Conservation (phyloP, 441 rosid species). For the Corymbia citriodora region DNA sequence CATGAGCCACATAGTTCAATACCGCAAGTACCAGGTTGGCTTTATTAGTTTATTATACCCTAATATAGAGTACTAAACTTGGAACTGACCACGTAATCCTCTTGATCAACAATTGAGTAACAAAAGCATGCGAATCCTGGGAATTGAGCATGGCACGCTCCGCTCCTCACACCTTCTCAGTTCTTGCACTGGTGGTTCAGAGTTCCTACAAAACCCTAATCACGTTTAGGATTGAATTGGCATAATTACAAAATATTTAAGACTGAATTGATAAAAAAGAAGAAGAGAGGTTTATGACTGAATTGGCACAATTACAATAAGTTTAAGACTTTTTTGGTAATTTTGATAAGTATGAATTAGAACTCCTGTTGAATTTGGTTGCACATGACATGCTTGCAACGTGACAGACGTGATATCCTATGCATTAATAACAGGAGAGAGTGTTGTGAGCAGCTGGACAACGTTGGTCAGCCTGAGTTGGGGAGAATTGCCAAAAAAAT, state of each 20-base stretch:
- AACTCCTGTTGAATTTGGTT: neutral
- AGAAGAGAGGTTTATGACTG: no score
- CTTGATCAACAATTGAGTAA: constrained; percentile 17
- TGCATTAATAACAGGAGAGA: neutral
- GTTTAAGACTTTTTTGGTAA: no score
- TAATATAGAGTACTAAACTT: neutral
- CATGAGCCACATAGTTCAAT: neutral
- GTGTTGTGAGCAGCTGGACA: neutral
- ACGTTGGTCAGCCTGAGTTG: neutral
- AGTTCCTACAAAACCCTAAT: constrained; percentile 33
- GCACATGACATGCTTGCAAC: neutral
- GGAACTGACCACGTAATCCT: neutral
- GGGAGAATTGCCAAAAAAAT: no score
- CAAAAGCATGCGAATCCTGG: constrained; percentile 50
- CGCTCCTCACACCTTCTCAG: constrained; percentile 35
- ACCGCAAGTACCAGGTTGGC: neutral
- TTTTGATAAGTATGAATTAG: neutral
- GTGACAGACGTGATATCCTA: neutral
- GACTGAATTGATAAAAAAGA: no score
- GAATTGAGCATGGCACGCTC: constrained; percentile 44
- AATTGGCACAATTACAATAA: no score
- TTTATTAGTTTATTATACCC: neutral
- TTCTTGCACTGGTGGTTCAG: constrained; percentile 35
- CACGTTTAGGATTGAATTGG: constrained; percentile 23
- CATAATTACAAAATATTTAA: no score